A percentile compares a stretch with the other conserved stretches of the same genome.
Conservation (phyloP, 441 rosid genomes). For the Bruguiera hainesii region DNA sequence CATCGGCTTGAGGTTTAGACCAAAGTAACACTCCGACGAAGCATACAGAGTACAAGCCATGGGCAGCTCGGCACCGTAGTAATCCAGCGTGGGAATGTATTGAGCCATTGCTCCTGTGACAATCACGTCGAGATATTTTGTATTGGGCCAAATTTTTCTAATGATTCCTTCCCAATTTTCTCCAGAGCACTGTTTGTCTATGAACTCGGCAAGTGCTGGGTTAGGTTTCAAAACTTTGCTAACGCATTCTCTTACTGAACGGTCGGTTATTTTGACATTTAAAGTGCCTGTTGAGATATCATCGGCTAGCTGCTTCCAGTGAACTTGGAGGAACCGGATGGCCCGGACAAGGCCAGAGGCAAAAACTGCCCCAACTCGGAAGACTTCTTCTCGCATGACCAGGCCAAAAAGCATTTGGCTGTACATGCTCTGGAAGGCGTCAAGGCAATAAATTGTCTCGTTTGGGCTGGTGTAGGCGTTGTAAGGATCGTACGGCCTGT, state of each 20-base stretch:
- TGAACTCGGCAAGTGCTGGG: constrained; percentile 48
- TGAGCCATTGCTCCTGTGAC: constrained; percentile 98
- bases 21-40: constrained; percentile 92
- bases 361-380: constrained; percentile 85
- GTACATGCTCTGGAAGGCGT: constrained; percentile 93
- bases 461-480: constrained; percentile 92
- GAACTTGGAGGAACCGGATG: constrained; percentile 73
- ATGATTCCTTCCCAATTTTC: constrained; percentile 80
- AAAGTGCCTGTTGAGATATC: constrained; percentile 62
- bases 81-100: constrained; percentile 86
- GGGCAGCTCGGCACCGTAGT: constrained; percentile 75
- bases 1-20: constrained; percentile 84
- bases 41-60: constrained; percentile 95
- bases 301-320: constrained; percentile 56
- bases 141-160: constrained; percentile 79
- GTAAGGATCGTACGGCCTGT: constrained; percentile 78
- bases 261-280: constrained; percentile 46
- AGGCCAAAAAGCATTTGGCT: constrained; percentile 88
- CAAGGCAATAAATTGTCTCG: constrained; percentile 80
- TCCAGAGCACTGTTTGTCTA: constrained; percentile 41
- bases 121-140: constrained; percentile 84
- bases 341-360: constrained; percentile 93
- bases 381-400: constrained; percentile 60
- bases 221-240: constrained; percentile 49
- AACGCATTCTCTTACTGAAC: constrained; percentile 42